Evolutionary conservation across 345 rosid species (phyloP).

Genomic region (Populus pruinosa): DNA sequence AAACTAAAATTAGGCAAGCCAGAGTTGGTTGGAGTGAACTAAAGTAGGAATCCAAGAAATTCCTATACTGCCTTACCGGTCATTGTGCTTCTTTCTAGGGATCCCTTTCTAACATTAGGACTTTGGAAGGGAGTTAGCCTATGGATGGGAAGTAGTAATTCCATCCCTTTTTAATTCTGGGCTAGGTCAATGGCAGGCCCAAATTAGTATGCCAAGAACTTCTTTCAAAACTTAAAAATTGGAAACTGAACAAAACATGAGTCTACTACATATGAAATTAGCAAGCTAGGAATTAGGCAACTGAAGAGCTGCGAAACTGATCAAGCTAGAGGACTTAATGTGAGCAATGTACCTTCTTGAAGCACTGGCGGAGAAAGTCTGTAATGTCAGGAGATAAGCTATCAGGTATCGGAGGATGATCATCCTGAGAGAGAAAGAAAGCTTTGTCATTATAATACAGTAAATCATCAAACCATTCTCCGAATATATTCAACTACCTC

Average conservation of each 20-base stretch:
- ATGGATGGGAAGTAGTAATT: not conserved
- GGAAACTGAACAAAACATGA: not conserved
- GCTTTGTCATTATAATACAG: not conserved
- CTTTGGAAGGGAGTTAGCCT: not conserved
- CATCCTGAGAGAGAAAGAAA: conserved; percentile 54
- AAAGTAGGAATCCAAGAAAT: not conserved
- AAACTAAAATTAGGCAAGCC: not conserved
- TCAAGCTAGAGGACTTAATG: not conserved
- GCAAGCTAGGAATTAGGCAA: not conserved
- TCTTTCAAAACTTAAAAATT: not conserved
- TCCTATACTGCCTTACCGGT: not conserved
- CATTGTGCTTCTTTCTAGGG: not conserved
- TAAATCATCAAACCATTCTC: not conserved
- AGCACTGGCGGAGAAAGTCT: conserved; percentile 90
- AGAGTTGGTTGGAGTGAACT: not conserved
- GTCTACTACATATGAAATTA: not conserved
- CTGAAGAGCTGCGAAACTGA: not conserved
- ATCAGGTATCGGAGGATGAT: conserved; percentile 95
- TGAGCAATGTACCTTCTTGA: conserved; percentile 73
- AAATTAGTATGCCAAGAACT: not conserved
- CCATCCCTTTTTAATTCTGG: not conserved
- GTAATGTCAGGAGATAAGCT: conserved; percentile 93
- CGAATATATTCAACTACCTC: not conserved
- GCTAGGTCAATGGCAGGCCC: not conserved
- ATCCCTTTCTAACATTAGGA: not conserved